Evolutionary conservation across 179 eudicot species (phyloP), one percentile per base, ranked within the genome.

Genomic region (Spinacia oleracea): DNA sequence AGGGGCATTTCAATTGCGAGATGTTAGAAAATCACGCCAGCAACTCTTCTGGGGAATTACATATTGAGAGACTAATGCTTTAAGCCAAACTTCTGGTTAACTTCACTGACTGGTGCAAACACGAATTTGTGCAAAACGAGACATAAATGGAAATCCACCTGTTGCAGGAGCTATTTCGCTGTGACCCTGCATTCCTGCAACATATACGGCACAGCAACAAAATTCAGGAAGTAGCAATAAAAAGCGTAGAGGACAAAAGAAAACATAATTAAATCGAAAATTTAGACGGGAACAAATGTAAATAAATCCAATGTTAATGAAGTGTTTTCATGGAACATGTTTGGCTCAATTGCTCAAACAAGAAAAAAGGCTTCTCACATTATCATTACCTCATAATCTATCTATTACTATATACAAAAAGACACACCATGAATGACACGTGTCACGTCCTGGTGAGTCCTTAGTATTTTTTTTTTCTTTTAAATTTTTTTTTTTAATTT

Each of bases 141-240:
- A 73, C 42, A 6, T 32, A 25, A 43, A 12, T n/a, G 46, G 58
- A 46, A 59, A 66, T 66, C 67, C 40, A 23, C 35, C 34, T n/a
- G 6, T 56, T 29, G 25, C 51, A 65, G 31, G 56, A 31, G 31
- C 60, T 9, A 16, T 53, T 27, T 25, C n/a, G 15, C 46, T 15
- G 66, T 27, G 79, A 64, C 63, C 74, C 83, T 77, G 83, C 69
- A 77, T 56, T 55, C 74, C 83, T 77, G 83, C 69, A 77, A 72
- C 65, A 82, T 15, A 79, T 21, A 25, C 21, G 51, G 16, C 64
- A 78, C 60, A 78, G 25, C 27, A 58, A 70, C 31, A 31, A 48
- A 51, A 38, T 15, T 72, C 46, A 72, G 42, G 58, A 67, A 23
- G 27, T 64, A 70, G 42, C 6, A 11, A 56, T n/a, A 20, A 68